Percentiles rank a stretch among this genome's conserved stretches.
phyloP scores from a whole-genome alignment of 176 grass and related monocot species.

The Carex parvula region DNA sequence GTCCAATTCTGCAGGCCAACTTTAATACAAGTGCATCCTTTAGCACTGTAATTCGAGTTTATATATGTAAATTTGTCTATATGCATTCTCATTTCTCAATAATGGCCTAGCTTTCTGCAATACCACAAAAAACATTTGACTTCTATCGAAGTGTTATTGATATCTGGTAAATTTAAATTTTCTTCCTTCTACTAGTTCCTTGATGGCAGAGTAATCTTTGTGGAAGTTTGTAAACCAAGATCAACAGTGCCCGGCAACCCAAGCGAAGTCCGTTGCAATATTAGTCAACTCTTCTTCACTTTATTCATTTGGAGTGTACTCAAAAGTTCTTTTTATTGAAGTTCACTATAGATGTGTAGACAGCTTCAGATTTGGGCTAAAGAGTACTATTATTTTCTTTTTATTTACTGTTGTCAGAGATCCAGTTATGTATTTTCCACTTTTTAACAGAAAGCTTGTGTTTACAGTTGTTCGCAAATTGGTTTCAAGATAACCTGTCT shows the following conservation, averaged over 20 bases:
- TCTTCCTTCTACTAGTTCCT: constrained; percentile 42
- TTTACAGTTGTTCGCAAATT: background rate
- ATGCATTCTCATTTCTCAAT: background rate
- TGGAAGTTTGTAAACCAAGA: constrained; percentile 52
- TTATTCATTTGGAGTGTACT: background rate
- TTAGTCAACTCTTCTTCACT: background rate
- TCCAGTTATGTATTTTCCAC: background rate
- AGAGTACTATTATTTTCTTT: background rate
- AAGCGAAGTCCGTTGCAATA: constrained; percentile 22
- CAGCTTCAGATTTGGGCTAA: background rate
- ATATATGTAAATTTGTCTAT: background rate
- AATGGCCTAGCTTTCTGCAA: background rate
- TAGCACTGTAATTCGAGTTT: background rate
- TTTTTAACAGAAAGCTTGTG: background rate
- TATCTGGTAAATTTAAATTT: constrained; percentile 24
- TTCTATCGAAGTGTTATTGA: background rate
- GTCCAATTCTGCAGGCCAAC: background rate
- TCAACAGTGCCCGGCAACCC: constrained; percentile 20
- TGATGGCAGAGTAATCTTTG: constrained; percentile 77
- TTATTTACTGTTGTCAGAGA: background rate
- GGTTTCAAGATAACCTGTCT: background rate
- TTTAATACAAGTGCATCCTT: background rate
- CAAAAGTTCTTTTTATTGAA: background rate
- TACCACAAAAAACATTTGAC: background rate
- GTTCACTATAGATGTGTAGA: background rate